Conservation (phyloP, 202 grass and related monocot genomes). For the Saccharum hybrid region DNA sequence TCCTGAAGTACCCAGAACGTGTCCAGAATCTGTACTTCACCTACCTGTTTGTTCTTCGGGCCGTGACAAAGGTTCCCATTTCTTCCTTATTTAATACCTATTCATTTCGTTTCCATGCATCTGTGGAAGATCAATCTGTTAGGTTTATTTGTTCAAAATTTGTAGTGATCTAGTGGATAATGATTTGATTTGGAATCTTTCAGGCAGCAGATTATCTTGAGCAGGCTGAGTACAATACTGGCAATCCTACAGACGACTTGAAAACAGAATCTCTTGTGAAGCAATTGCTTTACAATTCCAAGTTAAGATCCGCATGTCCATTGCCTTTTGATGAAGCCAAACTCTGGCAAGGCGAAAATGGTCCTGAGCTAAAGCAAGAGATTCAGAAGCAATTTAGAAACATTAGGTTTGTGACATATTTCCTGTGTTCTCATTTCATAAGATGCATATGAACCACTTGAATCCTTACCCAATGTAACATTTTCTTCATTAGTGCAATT, state of each 20-base stretch:
- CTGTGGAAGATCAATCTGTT: not conserved
- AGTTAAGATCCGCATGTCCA: constrained; percentile 81
- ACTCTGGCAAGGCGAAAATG: constrained; percentile 93
- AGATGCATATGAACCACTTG: not conserved
- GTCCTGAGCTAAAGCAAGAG: constrained; percentile 77
- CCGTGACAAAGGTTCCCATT: constrained; percentile 82
- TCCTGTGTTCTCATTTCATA: constrained; percentile 19
- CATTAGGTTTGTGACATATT: constrained; percentile 67
- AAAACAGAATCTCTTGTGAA: constrained; percentile 87
- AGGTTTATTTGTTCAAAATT: constrained; percentile 20
- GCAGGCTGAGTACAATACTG: constrained; percentile 91
- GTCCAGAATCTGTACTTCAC: constrained; percentile 91
- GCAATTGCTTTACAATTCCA: constrained; percentile 74
- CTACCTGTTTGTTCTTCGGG: constrained; percentile 89
- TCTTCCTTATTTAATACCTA: constrained; percentile 21
- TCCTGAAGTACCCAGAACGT: constrained; percentile 80
- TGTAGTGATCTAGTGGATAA: not conserved
- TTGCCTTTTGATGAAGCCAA: constrained; percentile 93
- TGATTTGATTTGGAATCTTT: constrained; percentile 44
- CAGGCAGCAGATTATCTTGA: constrained; percentile 96
- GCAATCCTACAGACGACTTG: constrained; percentile 76
- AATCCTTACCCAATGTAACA: not conserved
- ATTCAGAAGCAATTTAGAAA: constrained; percentile 97
- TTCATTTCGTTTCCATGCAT: not conserved
- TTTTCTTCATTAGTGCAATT: constrained; percentile 65